Base-by-base conservation (phyloP, 768 basidiomycete species). In the Mycena chlorophos region DNA sequence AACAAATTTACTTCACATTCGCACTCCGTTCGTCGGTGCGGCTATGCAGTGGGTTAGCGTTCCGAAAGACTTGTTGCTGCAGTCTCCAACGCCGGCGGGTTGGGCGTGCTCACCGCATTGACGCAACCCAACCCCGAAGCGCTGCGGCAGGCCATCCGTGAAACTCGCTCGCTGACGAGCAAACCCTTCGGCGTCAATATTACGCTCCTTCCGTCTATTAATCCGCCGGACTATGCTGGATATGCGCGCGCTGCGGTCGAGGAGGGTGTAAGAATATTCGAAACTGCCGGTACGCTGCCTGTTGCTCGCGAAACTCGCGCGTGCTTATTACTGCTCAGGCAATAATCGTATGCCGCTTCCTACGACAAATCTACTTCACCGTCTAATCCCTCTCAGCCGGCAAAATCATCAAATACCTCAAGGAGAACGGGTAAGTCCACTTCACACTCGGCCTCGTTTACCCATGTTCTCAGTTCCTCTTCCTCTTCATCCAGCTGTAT, bases 341-440 rank as follows among this genome's bases (percentile, higher is more conserved):
- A 91, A 90, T 64, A 94, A 88, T 63, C 91, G 91, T 92, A 64
- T n/a, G n/a, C n/a, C n/a, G n/a, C n/a, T n/a, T n/a, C n/a, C n/a
- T n/a, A n/a, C n/a, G n/a, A n/a, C n/a, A n/a, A n/a, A n/a, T n/a
- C n/a, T n/a, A n/a, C n/a, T n/a, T n/a, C n/a, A n/a, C n/a, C 34
- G 2, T 25, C 40, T 5, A 29, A 42, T 26, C 10, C 46, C 46
- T 51, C 10, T 60, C 20, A 93, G 91, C 91, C 31, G 88, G 84
- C 17, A 82, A 85, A 2, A 71, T 94, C 38, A 88, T 97, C 71
- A 80, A 82, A 50, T 89, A 83, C 66, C 87, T 94, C 71, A 95
- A 95, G 73, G 78, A 77, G n/a, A 75, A 89, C 29, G 79, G n/a
- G 45, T 46, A 20, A 5, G 45, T 19, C n/a, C n/a, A n/a, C n/a